These are phyloP conservation scores for Colletotrichum sp. DNA, from an alignment of 2,329 filamentous ascomycete genomes.

Conservation along the genomic window DNA sequence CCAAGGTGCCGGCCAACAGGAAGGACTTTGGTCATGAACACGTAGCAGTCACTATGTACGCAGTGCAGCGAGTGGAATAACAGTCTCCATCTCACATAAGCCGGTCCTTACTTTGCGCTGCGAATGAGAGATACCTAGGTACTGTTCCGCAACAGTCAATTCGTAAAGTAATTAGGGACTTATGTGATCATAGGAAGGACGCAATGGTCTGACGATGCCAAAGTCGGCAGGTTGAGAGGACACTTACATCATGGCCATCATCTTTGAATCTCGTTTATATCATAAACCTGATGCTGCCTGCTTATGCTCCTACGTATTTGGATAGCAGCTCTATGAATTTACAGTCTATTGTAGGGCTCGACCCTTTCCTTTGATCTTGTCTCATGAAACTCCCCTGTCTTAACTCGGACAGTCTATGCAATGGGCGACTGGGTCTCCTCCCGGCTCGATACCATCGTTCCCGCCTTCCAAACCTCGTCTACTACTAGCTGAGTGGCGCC, in stretches of 20 bases:
- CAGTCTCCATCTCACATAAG: neutral
- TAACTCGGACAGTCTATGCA: neutral
- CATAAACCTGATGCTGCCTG: neutral
- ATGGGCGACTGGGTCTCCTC: conserved; percentile 16
- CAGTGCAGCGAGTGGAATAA: neutral
- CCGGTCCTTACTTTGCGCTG: rapidly evolving
- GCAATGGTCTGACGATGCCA: neutral
- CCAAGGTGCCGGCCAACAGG: neutral
- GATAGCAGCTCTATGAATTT: neutral
- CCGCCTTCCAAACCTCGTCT: conserved; percentile 86
- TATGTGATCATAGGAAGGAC: neutral
- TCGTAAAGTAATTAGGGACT: neutral
- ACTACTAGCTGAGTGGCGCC: conserved; percentile 61
- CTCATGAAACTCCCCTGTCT: neutral
- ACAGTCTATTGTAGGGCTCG: neutral
- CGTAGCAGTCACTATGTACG: neutral
- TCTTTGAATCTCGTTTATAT: neutral
- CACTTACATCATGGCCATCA: neutral
- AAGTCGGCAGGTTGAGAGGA: neutral
- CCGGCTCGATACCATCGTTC: conserved; percentile 50
- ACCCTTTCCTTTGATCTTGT: neutral
- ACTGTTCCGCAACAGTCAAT: neutral
- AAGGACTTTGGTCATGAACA: neutral
- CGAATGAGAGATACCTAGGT: neutral
- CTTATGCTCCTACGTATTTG: rapidly evolving